Conservation (phyloP, 169 alveolate species). For the Nephromyces sp. region DNA sequence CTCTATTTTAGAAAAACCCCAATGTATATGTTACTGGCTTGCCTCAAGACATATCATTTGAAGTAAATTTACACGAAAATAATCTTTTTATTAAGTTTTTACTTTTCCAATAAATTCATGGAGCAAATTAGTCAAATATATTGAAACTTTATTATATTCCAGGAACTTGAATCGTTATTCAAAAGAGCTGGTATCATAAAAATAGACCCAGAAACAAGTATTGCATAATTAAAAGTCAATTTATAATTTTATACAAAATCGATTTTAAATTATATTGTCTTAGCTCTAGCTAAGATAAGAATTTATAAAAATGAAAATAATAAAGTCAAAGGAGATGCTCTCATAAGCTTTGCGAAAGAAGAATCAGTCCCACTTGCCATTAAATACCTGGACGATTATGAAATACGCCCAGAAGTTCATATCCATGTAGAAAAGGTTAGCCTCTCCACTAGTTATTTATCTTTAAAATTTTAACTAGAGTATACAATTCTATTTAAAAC, state of each 20-base stretch:
- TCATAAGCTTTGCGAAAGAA: slow-evolving; percentile 62
- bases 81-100: too few relatives aligned
- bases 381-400: slow-evolving; percentile 54
- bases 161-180: slow-evolving; percentile 55
- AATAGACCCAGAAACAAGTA: slow-evolving; percentile 63
- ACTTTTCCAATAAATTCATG: too few relatives aligned
- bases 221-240: background rate
- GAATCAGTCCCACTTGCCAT: slow-evolving; percentile 66
- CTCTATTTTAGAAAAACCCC: background rate
- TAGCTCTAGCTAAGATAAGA: slow-evolving; percentile 52
- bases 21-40: background rate
- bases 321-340: slow-evolving; percentile 61
- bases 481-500: background rate
- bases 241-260: background rate
- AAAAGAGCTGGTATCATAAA: slow-evolving; percentile 68
- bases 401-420: slow-evolving; percentile 48
- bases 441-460: slow-evolving; percentile 3
- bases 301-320: slow-evolving; percentile 56
- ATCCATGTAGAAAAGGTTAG: slow-evolving; percentile 62
- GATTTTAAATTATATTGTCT: background rate
- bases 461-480: background rate
- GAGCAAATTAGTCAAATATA: too few relatives aligned
- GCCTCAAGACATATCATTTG: background rate
- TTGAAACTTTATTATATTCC: background rate
- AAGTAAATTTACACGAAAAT: too few relatives aligned